Evolutionary conservation across 1,284 basidiomycete genomes (phyloP), one percentile per base, ranked within the genome.

Genomic region (Cutaneotrichosporon cavernicola): DNA sequence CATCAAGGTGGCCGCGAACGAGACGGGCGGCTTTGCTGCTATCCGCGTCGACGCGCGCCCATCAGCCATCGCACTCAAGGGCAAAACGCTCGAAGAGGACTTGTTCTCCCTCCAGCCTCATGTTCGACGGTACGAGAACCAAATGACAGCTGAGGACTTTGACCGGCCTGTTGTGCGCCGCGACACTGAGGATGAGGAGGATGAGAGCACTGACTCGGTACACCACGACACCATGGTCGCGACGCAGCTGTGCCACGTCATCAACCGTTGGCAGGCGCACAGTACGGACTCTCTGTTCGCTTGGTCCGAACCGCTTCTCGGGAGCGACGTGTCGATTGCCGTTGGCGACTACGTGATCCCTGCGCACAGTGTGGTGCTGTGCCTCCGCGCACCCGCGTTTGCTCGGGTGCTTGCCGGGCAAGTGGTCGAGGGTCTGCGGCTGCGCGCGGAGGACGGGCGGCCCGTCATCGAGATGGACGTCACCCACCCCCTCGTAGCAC

Each of bases 1-100:
- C 22, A 87, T 90, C 58, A 85, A 86, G 49, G 97, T 99, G 5
- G 89, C 88, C 56, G 89, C 90, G 4, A 98, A 93, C 73, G 90
- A 88, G 65, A 89, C 90, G 0, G 96, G 96, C 5, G 90, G 91
- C 0, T 95, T 92, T 77, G 93, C 89, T 2, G 95, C 92, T 0
- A 82, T 99, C 55, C 85, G 90, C 30, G 84, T 89, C 4, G 92
- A 97, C 67, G 89, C 87, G 55, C 80, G 80, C 32, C 86, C 90
- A 0, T 82, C 81, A 1, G 81, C 84, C 16, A 87, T 97, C 56
- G 76, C 78, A 0, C 73, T 90, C 10, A 77, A 80, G 0, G 90
- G 91, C 1, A 84, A 85, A 57, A 81, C 81, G 1, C 80, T 97
- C 26, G 82, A 86, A 6, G 85, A 89, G 58, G 91, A 95, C 75